A percentile compares a stretch with the other conserved stretches of the same genome.
Evolutionary conservation across 1,284 basidiomycete genomes (phyloP).

Genomic region (Pseudozyma tsukubaensis): DNA sequence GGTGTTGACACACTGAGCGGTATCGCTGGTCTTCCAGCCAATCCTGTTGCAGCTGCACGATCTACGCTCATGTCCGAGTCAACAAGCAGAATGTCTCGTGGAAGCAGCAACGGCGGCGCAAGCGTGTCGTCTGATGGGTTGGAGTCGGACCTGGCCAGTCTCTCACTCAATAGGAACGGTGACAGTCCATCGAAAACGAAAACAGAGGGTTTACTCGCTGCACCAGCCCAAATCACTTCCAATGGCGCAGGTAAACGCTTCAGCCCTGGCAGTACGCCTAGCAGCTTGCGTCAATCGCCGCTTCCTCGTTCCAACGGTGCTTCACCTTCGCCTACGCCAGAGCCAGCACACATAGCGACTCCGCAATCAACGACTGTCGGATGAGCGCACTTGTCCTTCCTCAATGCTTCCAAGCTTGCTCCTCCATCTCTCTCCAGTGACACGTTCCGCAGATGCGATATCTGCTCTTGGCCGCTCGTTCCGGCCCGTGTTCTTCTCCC

Average conservation of each 20-base stretch:
- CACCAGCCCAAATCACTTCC: slow-evolving; percentile 16
- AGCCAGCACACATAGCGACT: background rate
- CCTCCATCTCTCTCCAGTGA: background rate
- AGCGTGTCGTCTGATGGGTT: slow-evolving; percentile 9
- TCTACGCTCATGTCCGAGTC: slow-evolving; percentile 21
- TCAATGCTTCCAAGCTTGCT: background rate
- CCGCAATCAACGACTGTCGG: slow-evolving; percentile 10
- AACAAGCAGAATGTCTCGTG: slow-evolving; percentile 36
- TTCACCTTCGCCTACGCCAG: slow-evolving; percentile 7
- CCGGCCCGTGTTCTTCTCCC: slow-evolving; percentile 23
- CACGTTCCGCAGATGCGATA: background rate
- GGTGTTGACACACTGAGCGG: slow-evolving; percentile 48
- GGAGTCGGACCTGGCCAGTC: slow-evolving; percentile 23
- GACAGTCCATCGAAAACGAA: background rate
- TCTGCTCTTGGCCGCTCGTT: slow-evolving; percentile 23
- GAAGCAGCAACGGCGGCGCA: slow-evolving; percentile 15
- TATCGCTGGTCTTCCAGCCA: slow-evolving; percentile 47
- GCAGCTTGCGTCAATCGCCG: slow-evolving; percentile 1
- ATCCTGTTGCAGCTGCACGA: slow-evolving; percentile 39
- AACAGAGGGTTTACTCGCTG: slow-evolving; percentile 6
- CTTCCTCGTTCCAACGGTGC: slow-evolving; percentile 1
- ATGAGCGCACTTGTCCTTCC: slow-evolving; percentile 1
- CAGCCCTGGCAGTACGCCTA: slow-evolving; percentile 5
- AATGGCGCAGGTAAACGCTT: slow-evolving; percentile 11
- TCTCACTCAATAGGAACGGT: slow-evolving; percentile 8